phyloP scores from a whole-genome alignment of 1,139 yeast species.

The Diutina ranongensis region DNA sequence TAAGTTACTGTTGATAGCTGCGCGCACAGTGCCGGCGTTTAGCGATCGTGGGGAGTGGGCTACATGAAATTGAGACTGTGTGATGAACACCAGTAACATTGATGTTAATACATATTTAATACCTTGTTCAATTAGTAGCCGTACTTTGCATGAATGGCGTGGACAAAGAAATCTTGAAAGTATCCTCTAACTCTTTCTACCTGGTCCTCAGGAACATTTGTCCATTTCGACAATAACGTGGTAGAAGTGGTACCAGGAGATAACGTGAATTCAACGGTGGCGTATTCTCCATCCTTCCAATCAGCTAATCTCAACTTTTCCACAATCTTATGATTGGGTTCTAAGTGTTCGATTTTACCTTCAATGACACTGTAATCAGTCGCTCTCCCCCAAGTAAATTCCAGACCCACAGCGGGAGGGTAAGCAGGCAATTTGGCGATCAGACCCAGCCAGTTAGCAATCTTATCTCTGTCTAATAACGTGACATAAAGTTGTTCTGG shows the following conservation, averaged over 20 bases:
- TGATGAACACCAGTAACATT: too few species aligned
- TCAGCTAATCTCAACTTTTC: not conserved
- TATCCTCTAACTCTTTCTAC: not conserved
- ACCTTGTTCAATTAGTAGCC: not conserved
- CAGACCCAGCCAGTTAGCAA: not conserved
- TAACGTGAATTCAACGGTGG: not conserved
- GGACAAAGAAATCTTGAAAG: not conserved
- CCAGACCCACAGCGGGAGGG: not conserved
- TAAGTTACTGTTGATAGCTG: too few species aligned
- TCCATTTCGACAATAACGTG: not conserved
- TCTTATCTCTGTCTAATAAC: not conserved
- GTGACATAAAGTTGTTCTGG: not conserved
- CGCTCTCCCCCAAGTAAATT: not conserved
- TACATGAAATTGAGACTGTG: too few species aligned
- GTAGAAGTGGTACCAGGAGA: not conserved
- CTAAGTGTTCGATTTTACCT: not conserved
- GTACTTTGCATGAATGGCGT: not conserved
- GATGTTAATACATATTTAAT: too few species aligned
- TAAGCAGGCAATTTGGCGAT: not conserved
- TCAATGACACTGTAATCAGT: not conserved
- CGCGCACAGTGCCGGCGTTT: too few species aligned
- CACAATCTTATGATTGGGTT: not conserved
- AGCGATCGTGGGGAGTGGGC: too few species aligned
- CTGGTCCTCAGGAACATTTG: not conserved
- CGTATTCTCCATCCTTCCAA: not conserved